These are phyloP conservation scores for Rhodotorula sp. DNA, from an alignment of 1,284 basidiomycete species.

Conservation along the genomic window DNA sequence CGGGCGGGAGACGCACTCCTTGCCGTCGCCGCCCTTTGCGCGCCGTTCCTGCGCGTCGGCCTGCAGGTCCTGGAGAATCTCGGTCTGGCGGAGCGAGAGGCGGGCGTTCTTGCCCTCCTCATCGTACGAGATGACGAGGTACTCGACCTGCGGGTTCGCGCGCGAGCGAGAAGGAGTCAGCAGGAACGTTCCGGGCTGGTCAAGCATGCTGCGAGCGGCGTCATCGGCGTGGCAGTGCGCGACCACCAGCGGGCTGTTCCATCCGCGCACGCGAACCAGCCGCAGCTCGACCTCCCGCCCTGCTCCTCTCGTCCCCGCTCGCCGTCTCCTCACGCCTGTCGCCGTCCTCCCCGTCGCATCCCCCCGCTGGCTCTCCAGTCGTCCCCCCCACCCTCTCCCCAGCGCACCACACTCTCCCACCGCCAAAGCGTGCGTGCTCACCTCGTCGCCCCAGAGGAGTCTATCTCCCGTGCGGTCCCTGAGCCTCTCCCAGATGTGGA, in stretches of 20 bases:
- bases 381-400: not conserved
- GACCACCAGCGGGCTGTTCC: too few species aligned
- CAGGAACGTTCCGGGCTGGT: not conserved
- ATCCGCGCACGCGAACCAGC: too few species aligned
- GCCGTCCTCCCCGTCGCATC: not conserved
- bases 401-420: not conserved
- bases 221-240: too few species aligned
- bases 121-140: constrained; percentile 91
- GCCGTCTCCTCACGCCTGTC: not conserved
- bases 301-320: not conserved
- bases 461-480: constrained; percentile 91
- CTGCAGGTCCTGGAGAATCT: constrained; percentile 83
- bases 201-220: too few species aligned
- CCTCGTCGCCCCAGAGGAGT: constrained; percentile 99
- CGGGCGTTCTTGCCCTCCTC: constrained; percentile 75
- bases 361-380: not conserved
- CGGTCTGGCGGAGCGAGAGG: constrained; percentile 87
- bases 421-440: constrained; percentile 49
- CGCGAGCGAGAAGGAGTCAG: not conserved
- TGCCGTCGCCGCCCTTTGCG: not conserved
- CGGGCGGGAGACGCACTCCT: not conserved
- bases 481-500: constrained; percentile 86
- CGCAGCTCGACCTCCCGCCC: not conserved
- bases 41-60: constrained; percentile 55
- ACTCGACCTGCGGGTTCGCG: constrained; percentile 73